These are phyloP conservation scores for Pseudogymnoascus sp. DNA, from an alignment of 2,329 filamentous ascomycete genomes.

Conservation along the genomic window DNA sequence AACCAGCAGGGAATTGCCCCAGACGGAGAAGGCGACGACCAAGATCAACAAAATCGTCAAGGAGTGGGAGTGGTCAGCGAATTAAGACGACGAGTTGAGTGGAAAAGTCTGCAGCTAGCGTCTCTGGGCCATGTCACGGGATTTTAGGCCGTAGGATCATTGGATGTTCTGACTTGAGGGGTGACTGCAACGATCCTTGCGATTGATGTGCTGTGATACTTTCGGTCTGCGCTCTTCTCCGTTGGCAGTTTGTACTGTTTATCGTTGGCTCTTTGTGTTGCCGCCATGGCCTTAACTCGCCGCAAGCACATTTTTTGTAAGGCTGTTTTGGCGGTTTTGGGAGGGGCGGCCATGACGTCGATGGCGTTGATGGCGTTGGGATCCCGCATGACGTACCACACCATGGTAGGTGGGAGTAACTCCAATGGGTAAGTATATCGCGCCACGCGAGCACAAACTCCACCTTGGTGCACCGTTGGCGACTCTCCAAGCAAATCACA, in stretches of 20 bases:
- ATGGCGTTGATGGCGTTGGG: background rate
- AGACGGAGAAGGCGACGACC: background rate
- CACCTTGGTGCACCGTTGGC: background rate
- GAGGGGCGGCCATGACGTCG: background rate
- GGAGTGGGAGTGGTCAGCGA: background rate
- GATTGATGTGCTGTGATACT: background rate
- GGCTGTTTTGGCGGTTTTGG: background rate
- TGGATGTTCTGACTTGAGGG: background rate
- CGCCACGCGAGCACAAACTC: background rate
- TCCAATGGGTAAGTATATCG: background rate
- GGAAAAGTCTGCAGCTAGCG: conserved; percentile 3
- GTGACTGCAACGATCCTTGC: background rate
- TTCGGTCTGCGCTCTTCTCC: background rate
- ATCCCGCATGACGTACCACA: conserved; percentile 3
- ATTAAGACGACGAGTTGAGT: background rate
- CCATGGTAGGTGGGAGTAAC: background rate
- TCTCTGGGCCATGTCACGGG: background rate
- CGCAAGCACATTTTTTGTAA: background rate
- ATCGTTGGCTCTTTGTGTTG: background rate
- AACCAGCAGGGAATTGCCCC: conserved; percentile 4
- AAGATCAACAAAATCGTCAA: background rate
- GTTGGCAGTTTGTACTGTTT: background rate
- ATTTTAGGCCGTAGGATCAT: background rate
- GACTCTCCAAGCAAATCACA: background rate
- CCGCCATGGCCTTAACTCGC: background rate